phyloP scores from a whole-genome alignment of 2,329 filamentous ascomycete genomes.

The Pseudonectria foliicola region DNA sequence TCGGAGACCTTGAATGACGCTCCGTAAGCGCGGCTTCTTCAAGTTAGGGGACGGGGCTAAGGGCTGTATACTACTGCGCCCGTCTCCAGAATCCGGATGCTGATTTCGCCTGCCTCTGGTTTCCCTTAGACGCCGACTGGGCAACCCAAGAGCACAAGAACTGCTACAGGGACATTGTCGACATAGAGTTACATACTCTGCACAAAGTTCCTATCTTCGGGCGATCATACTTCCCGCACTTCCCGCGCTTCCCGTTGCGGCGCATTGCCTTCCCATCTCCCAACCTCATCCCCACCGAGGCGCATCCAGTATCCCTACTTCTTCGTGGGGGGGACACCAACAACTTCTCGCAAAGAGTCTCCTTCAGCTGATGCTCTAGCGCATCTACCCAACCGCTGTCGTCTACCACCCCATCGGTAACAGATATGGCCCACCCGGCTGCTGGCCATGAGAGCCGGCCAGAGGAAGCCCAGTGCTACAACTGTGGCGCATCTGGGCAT shows the following conservation, averaged over 20 bases:
- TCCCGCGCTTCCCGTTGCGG: neutral
- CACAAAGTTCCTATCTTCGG: no score
- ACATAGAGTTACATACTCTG: no score
- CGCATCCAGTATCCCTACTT: no score
- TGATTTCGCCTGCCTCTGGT: neutral
- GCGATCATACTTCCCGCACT: no score
- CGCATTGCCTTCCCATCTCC: neutral
- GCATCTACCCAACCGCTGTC: no score
- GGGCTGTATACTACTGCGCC: slow-evolving; percentile 11
- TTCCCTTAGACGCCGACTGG: no score
- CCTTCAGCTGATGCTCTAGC: no score
- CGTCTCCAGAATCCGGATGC: slow-evolving; percentile 11
- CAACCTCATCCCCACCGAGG: no score
- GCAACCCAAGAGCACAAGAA: no score
- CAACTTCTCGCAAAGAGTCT: no score
- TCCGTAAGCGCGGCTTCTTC: slow-evolving; percentile 12
- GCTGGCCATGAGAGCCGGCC: slow-evolving; percentile 22
- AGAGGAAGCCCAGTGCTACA: slow-evolving; percentile 42
- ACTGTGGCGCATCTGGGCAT: slow-evolving; percentile 44
- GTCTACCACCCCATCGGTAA: neutral
- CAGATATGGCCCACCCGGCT: slow-evolving; percentile 24
- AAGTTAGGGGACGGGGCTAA: slow-evolving; percentile 20
- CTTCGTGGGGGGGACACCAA: no score
- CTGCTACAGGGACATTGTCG: no score
- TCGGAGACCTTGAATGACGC: slow-evolving; percentile 20